Evolutionary conservation across 345 rosid genomes (phyloP), one percentile per base, ranked within the genome.

Genomic region (Theobroma cacao): DNA sequence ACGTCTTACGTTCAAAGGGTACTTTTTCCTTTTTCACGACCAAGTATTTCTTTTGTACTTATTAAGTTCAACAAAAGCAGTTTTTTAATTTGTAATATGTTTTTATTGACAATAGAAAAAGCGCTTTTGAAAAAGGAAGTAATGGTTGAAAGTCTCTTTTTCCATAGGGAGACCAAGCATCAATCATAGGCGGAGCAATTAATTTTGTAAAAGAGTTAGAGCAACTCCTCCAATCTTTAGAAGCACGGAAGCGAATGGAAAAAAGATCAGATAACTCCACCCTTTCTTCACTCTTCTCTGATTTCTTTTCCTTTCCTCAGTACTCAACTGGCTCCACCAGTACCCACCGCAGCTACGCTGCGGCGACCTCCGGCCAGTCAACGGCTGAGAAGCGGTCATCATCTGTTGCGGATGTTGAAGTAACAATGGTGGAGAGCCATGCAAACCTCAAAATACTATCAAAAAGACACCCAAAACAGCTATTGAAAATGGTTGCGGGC

Each of bases 171-270:
- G 95, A 93, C 83, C 95, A 93, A 82, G 95, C 92, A 80, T 93
- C 97, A 52, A 90, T 91, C 62, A 68, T 93, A 20, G 97, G 91
- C 18, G 95, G 97, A 58, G 91, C 97, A 7, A 87, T 91, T 75
- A 85, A 86, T 80, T 90, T 87, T 68, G 88, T 91, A 34, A 93
- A 89, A 86, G 88, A 89, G 80, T 90, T 88, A n/a, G 98, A 93
- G 83, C 92, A 89, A 59, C 87, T 71, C 30, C 84, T 88, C 6
- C 94, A 93, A 58, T 80, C 87, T 58, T 81, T 89, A 48, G 82
- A 89, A 84, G 83, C 85, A 10, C 82, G 81, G 41, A 81, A 78
- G 70, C 77, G 75, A 83, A 64, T 80, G 36, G 75, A 78, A 40
- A 31, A 75, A 24, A 28, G 15, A n/a, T 7, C 74, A 61, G 72